Conservation (phyloP, 2,329 filamentous ascomycete genomes). For the Periconia sp. region DNA sequence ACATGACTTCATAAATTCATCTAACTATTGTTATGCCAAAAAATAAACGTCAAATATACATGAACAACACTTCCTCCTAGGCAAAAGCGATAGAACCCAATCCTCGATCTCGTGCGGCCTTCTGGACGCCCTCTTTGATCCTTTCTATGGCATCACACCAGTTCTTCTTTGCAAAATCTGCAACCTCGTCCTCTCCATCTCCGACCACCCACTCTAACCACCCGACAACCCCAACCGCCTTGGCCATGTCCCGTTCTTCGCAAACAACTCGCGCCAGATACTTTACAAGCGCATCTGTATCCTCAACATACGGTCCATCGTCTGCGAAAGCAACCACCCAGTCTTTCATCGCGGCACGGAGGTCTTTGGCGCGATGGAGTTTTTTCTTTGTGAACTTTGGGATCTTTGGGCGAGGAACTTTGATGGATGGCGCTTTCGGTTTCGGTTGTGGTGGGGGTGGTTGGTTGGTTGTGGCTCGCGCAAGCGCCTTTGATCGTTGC, state of each 20-base stretch:
- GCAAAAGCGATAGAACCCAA: conserved; percentile 46
- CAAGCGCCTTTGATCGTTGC: conserved; percentile 26
- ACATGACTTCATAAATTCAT: too few species aligned
- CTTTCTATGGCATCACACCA: conserved; percentile 43
- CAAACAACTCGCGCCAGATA: conserved; percentile 73
- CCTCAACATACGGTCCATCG: conserved; percentile 77
- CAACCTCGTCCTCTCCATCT: conserved; percentile 20
- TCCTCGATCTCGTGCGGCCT: conserved; percentile 47
- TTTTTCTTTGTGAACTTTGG: conserved; percentile 66
- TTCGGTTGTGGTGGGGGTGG: conserved; percentile 41
- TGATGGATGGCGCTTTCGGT: conserved; percentile 15
- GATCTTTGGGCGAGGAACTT: conserved; percentile 54
- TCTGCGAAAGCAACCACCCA: conserved; percentile 74
- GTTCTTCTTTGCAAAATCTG: conserved; percentile 13
- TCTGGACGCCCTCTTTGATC: conserved; percentile 46
- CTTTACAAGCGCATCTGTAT: conserved; percentile 71
- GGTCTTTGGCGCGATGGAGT: conserved; percentile 59
- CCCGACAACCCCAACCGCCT: conserved; percentile 68
- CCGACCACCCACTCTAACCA: conserved; percentile 58
- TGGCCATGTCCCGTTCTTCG: conserved; percentile 77
- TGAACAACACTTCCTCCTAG: conserved; percentile 1
- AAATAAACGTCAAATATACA: not conserved
- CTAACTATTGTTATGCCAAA: not conserved
- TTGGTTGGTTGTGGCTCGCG: conserved; percentile 12
- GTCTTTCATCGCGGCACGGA: conserved; percentile 71